Conservation (phyloP, 1,284 basidiomycete species). For the Takashimella tepidaria region DNA sequence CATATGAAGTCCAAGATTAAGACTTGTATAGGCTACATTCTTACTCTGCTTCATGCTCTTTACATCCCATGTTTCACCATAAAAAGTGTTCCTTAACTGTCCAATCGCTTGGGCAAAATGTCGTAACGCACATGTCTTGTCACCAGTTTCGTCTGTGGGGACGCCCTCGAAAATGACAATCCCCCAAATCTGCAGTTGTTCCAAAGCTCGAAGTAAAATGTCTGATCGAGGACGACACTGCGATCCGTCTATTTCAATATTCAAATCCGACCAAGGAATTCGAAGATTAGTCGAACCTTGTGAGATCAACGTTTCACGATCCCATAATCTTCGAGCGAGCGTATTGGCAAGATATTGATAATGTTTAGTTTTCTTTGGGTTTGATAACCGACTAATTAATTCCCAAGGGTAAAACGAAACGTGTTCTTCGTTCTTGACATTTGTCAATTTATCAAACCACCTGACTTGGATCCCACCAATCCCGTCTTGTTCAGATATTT, state of each 20-base stretch:
- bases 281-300: slow-evolving; percentile 2
- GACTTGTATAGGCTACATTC: slow-evolving; percentile 93
- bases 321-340: slow-evolving; percentile 11
- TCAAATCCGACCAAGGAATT: slow-evolving; percentile 10
- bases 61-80: slow-evolving; percentile 88
- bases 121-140: slow-evolving; percentile 62
- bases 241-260: slow-evolving; percentile 2
- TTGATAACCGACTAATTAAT: slow-evolving; percentile 9
- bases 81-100: slow-evolving; percentile 80
- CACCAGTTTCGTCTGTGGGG: slow-evolving; percentile 55
- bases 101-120: slow-evolving; percentile 64
- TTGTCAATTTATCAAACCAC: not conserved
- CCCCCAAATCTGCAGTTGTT: slow-evolving; percentile 51
- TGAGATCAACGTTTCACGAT: slow-evolving; percentile 2
- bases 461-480: not conserved
- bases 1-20: slow-evolving; percentile 86
- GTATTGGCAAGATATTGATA: slow-evolving; percentile 10
- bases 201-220: slow-evolving; percentile 18
- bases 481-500: too few species aligned
- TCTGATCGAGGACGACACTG: slow-evolving; percentile 6
- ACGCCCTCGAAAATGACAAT: slow-evolving; percentile 55
- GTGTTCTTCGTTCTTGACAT: not conserved
- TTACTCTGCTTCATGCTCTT: slow-evolving; percentile 62
- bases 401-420: slow-evolving; percentile 11
- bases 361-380: not conserved